A percentile compares a stretch with the other conserved stretches of the same genome.
Evolutionary conservation across 768 basidiomycete species (phyloP).

Genomic region (Mycena metata): DNA sequence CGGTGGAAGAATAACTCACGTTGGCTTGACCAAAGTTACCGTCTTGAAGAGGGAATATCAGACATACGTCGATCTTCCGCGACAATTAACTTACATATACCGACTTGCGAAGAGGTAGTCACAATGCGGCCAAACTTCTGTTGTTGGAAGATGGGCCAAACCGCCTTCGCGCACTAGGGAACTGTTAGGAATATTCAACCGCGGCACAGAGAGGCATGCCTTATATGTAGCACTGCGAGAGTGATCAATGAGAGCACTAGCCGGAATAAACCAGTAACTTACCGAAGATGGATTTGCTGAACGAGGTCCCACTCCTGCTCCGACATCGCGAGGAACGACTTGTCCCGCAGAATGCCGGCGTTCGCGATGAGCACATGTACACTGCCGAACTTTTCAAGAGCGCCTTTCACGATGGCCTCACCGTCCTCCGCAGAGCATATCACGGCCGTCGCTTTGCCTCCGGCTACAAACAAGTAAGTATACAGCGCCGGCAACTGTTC

Average conservation of each 20-base stretch:
- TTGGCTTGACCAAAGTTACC: slow-evolving; percentile 98
- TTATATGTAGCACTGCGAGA: slow-evolving; percentile 85
- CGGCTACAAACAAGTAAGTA: slow-evolving; percentile 61
- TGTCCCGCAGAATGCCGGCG: slow-evolving; percentile 94
- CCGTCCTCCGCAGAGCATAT: slow-evolving; percentile 94
- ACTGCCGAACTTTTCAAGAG: slow-evolving; percentile 87
- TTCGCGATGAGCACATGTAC: slow-evolving; percentile 93
- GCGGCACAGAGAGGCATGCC: slow-evolving; percentile 54
- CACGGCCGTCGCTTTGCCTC: slow-evolving; percentile 88
- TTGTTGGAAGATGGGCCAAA: slow-evolving; percentile 97
- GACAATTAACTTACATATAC: slow-evolving; percentile 77
- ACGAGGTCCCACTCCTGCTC: slow-evolving; percentile 97
- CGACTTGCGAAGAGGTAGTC: slow-evolving; percentile 93
- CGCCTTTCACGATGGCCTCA: slow-evolving; percentile 88
- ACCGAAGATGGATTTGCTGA: slow-evolving; percentile 86
- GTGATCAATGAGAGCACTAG: neutral
- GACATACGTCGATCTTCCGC: neutral
- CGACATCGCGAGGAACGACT: slow-evolving; percentile 90
- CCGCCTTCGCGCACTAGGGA: slow-evolving; percentile 88
- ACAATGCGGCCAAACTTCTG: slow-evolving; percentile 97
- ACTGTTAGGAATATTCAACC: neutral
- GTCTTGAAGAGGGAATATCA: slow-evolving; percentile 59
- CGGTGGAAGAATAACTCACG: slow-evolving; percentile 51
- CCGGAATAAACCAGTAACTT: slow-evolving; percentile 30
- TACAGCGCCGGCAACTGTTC: neutral